phyloP scores from a whole-genome alignment of 2,329 filamentous ascomycete genomes.

The Penicillium digitatum region DNA sequence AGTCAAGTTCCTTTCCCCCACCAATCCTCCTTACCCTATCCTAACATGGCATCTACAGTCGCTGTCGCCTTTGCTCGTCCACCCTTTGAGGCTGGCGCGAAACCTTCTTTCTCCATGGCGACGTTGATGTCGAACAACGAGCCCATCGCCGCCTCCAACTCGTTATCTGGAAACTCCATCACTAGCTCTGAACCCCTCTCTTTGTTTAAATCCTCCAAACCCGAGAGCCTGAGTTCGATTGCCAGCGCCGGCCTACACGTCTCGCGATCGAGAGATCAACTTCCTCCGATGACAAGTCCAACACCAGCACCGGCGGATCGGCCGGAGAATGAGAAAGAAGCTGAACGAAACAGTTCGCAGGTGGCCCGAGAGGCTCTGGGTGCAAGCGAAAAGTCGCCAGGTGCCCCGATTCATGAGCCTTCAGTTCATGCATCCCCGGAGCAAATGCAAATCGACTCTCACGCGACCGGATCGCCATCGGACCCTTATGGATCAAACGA shows the following conservation, averaged over 20 bases:
- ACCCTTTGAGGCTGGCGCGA: constrained; percentile 31
- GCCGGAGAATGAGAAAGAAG: constrained; percentile 32
- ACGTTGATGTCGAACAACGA: constrained; percentile 43
- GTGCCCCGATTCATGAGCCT: constrained; percentile 43
- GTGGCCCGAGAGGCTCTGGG: constrained; percentile 42
- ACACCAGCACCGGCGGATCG: constrained; percentile 49
- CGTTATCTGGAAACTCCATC: constrained; percentile 32
- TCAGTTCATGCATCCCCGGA: constrained; percentile 49
- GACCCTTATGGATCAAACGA: constrained; percentile 51
- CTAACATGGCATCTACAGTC: constrained; percentile 40
- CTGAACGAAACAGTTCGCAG: constrained; percentile 38
- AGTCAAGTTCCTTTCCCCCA: constrained; percentile 9
- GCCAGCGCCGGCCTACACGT: constrained; percentile 44
- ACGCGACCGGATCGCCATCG: constrained; percentile 45
- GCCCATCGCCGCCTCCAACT: constrained; percentile 37
- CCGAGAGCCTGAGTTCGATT: constrained; percentile 40
- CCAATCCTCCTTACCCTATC: background rate
- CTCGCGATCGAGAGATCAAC: constrained; percentile 35
- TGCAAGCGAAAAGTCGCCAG: constrained; percentile 35
- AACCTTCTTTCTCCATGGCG: constrained; percentile 40
- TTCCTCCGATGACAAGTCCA: constrained; percentile 44
- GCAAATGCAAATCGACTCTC: constrained; percentile 44
- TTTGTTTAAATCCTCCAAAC: constrained; percentile 36
- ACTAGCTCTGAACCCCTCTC: constrained; percentile 32
- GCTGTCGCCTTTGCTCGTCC: constrained; percentile 31